These are phyloP conservation scores for Pseudogymnoascus sp. DNA, from an alignment of 2,329 filamentous ascomycete genomes.

Conservation along the genomic window DNA sequence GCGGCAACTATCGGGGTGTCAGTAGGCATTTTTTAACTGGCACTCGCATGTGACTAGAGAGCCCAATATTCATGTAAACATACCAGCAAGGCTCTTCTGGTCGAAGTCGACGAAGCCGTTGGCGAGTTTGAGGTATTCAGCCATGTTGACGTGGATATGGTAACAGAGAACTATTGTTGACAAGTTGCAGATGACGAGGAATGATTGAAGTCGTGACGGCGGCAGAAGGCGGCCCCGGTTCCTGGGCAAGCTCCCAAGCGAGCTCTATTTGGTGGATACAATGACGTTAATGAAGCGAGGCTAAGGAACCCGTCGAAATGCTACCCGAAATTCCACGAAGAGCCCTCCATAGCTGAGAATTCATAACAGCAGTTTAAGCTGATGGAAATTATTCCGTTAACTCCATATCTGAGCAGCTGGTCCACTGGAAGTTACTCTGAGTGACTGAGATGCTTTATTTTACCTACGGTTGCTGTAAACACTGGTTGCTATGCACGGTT, in stretches of 20 bases:
- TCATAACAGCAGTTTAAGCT: background rate
- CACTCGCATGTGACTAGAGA: constrained; percentile 14
- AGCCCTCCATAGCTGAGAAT: background rate
- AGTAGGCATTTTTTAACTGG: constrained; percentile 17
- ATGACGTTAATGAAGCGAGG: constrained; percentile 9
- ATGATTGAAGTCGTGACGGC: constrained; percentile 5
- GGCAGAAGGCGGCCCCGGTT: constrained; percentile 1
- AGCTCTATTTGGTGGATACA: constrained; percentile 11
- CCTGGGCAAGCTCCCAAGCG: constrained; percentile 9
- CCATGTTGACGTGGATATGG: constrained; percentile 4
- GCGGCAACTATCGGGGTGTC: constrained; percentile 57
- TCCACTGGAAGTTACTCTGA: background rate
- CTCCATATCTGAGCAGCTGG: background rate
- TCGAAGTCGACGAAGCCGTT: constrained; percentile 47
- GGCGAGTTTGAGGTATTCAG: constrained; percentile 7
- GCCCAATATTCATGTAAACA: constrained; percentile 26
- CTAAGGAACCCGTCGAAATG: background rate
- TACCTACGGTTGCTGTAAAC: background rate
- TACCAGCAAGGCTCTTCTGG: constrained; percentile 61
- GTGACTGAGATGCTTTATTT: background rate
- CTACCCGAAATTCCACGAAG: background rate
- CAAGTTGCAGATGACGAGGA: background rate
- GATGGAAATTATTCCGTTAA: background rate
- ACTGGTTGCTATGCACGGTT: background rate
- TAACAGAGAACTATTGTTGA: background rate